A percentile compares a stretch with the other conserved stretches of the same genome.
Evolutionary conservation across 768 basidiomycete species (phyloP).

Genomic region (Filobasidium floriforme): DNA sequence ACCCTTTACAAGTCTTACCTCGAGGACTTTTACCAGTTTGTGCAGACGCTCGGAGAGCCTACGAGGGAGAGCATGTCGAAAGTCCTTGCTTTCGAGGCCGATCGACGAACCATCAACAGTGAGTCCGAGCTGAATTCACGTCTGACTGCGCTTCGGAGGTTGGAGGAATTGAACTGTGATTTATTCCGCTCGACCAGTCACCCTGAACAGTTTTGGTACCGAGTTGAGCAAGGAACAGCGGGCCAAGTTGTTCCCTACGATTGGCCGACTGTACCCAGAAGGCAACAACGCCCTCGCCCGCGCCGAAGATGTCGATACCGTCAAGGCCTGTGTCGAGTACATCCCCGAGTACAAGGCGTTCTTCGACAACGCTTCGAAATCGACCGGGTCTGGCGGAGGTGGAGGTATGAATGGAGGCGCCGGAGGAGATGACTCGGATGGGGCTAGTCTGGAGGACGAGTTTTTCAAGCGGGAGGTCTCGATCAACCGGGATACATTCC

Average conservation of each 20-base stretch:
- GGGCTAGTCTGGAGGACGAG: conserved; percentile 69
- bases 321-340: conserved; percentile 75
- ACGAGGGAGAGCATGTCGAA: conserved; percentile 86
- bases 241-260: conserved; percentile 84
- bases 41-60: conserved; percentile 67
- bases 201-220: conserved; percentile 96
- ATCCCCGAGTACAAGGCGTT: conserved; percentile 84
- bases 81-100: conserved; percentile 92
- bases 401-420: not conserved
- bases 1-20: conserved; percentile 98
- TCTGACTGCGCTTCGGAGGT: not conserved
- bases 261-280: conserved; percentile 87
- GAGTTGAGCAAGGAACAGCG: conserved; percentile 91
- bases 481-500: conserved; percentile 85
- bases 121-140: not conserved
- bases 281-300: conserved; percentile 89
- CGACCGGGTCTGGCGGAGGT: not conserved
- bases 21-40: conserved; percentile 89
- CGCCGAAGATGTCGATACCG: conserved; percentile 92
- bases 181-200: conserved; percentile 48
- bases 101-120: conserved; percentile 87
- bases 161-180: not conserved
- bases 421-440: conserved; percentile 50
- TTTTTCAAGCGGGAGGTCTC: conserved; percentile 92
- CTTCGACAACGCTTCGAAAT: conserved; percentile 57